These are phyloP conservation scores for Fusarium proliferatum DNA, from an alignment of 2,329 filamentous ascomycete genomes.

Conservation along the genomic window DNA sequence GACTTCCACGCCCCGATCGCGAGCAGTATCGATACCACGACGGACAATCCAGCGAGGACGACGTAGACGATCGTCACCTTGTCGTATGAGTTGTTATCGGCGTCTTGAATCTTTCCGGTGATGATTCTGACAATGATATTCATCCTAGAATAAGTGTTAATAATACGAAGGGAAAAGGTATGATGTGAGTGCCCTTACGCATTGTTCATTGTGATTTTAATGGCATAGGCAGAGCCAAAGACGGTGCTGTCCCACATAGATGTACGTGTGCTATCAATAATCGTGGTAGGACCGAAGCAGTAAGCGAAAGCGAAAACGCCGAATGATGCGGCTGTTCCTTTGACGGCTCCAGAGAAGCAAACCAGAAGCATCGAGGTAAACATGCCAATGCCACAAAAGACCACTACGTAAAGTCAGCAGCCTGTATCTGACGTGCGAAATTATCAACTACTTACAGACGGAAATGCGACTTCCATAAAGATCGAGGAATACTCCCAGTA, in stretches of 20 bases:
- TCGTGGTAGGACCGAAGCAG: conserved; percentile 64
- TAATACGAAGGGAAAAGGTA: rapidly evolving
- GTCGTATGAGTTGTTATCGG: not conserved
- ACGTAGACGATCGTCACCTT: not conserved
- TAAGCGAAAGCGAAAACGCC: conserved; percentile 67
- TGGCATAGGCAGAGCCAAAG: conserved; percentile 67
- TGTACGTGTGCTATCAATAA: conserved; percentile 70
- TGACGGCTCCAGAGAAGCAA: conserved; percentile 58
- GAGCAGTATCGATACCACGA: not conserved
- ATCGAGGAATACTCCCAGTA: conserved; percentile 66
- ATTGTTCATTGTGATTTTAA: conserved; percentile 71
- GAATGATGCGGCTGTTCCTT: conserved; percentile 67
- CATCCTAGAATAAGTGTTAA: not conserved
- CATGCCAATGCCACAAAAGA: conserved; percentile 50
- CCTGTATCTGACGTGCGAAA: rapidly evolving
- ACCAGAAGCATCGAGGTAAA: conserved; percentile 64
- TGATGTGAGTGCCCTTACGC: not conserved
- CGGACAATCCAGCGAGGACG: not conserved
- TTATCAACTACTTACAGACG: conserved; percentile 51
- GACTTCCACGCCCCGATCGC: not conserved
- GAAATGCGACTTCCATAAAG: conserved; percentile 62
- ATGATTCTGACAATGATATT: not conserved
- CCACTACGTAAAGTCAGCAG: not conserved
- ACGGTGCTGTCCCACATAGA: conserved; percentile 67
- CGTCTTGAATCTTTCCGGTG: not conserved